Conservation (phyloP, 192 early-diverging fungal species). For the Coemansia sp. region DNA sequence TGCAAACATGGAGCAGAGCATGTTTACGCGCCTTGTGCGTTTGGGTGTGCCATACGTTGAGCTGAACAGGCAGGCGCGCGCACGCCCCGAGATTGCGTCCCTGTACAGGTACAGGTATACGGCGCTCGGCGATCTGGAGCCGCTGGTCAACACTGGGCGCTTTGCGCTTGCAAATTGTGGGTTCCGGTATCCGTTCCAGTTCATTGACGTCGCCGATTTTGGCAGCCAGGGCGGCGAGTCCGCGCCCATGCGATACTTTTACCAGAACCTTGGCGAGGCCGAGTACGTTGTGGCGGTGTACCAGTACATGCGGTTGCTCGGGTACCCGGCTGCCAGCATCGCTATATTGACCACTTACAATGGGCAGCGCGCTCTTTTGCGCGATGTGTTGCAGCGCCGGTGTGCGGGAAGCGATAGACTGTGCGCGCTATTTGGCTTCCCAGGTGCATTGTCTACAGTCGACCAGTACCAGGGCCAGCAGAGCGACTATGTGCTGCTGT, state of each 20-base stretch:
- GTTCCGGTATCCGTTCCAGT: constrained; percentile 84
- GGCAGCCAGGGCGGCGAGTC: constrained; percentile 74
- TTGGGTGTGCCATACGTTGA: constrained; percentile 91
- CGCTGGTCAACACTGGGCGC: constrained; percentile 47
- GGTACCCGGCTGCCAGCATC: constrained; percentile 89
- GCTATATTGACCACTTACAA: constrained; percentile 97
- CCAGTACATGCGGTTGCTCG: constrained; percentile 94
- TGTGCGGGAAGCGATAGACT: constrained; percentile 51
- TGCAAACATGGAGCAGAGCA: constrained; percentile 92
- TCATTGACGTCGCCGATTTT: constrained; percentile 82
- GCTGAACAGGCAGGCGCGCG: constrained; percentile 84
- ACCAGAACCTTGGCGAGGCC: constrained; percentile 97
- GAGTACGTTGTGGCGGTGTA: constrained; percentile 95
- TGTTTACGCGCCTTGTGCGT: constrained; percentile 90
- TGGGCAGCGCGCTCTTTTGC: constrained; percentile 91
- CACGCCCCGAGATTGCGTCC: constrained; percentile 75
- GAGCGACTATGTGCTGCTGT: constrained; percentile 91
- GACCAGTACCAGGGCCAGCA: constrained; percentile 98
- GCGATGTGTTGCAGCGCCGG: constrained; percentile 82
- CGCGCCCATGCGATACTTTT: constrained; percentile 83
- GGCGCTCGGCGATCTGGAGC: constrained; percentile 68
- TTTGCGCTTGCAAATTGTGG: constrained; percentile 82
- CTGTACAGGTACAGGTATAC: constrained; percentile 89
- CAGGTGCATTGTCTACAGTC: constrained; percentile 84
- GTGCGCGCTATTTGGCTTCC: constrained; percentile 69